Base-by-base conservation (phyloP, 75 land plant genomes). In the Cupressus sempervirens region DNA sequence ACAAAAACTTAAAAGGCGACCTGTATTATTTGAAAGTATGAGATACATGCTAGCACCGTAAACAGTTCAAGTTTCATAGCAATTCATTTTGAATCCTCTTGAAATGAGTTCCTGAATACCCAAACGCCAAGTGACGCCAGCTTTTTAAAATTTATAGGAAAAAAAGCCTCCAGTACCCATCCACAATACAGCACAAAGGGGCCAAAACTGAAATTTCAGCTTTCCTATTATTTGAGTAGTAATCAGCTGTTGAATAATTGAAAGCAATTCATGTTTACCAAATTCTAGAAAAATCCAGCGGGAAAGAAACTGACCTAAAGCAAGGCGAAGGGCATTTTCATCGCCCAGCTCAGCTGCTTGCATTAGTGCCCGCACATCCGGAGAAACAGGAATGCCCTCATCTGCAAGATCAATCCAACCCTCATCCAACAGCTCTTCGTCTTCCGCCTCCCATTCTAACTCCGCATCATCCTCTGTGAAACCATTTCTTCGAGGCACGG, bases 401-500 rank as follows among this genome's bases (percentile, higher is more conserved):
- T 75, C 77, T 36, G 0, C 77, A 36, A 75, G 41, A 20, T 75
- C 77, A 12, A 75, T 16, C 77, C 77, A 75, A 18, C 41, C 77
- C 43, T 75, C n/a, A n/a, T n/a, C 77, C 4, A 5, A 5, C 3
- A 56, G 58, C 20, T 23, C 67, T 62, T 62, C 67, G 1, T 62
- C 67, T 20, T 20, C 23, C 23, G 38, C 41, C 0, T 75, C 77
- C 41, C 23, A 36, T 7, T 75, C 77, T 15, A 7, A 6, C 43
- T 75, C 77, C 26, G 20, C 38, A 18, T 75, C 77, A 14, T 75
- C 76, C 41, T 75, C 77, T 16, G 38, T 7, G 43, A 75, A 75
- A 14, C 77, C 77, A 75, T 75, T 75, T 36, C 77, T 36, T 75
- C 77, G 77, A 38, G 77, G 77, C 43, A 75, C 77, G 43, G 77